Evolutionary conservation across 208 protist species (phyloP).

Genomic region (Trypanosoma lewisi): DNA sequence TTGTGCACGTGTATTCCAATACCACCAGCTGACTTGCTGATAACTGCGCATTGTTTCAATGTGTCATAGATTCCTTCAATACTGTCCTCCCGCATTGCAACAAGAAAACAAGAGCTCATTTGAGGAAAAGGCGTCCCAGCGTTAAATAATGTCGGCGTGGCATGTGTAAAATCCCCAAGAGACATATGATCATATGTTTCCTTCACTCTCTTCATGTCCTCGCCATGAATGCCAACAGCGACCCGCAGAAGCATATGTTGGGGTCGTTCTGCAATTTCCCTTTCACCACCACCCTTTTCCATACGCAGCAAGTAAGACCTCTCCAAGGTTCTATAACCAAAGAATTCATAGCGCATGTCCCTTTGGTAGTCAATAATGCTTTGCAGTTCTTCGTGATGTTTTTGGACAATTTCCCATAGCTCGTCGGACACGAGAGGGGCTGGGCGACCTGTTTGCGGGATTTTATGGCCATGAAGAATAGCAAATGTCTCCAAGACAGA

Average conservation of each 20-base stretch:
- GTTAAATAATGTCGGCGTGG: slow-evolving; percentile 99
- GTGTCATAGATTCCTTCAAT: slow-evolving; percentile 99
- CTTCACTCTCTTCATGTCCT: slow-evolving; percentile 91
- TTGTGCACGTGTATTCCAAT: slow-evolving; percentile 98
- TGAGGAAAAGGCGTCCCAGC: slow-evolving; percentile 95
- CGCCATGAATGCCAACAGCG: slow-evolving; percentile 95
- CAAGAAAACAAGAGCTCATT: slow-evolving; percentile 97
- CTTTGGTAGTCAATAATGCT: slow-evolving; percentile 92
- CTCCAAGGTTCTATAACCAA: slow-evolving; percentile 99
- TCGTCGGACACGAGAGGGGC: slow-evolving; percentile 95
- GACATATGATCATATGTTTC: slow-evolving; percentile 97
- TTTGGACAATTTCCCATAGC: slow-evolving; percentile 86
- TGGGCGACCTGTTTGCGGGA: slow-evolving; percentile 57
- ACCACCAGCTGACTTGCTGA: slow-evolving; percentile 97
- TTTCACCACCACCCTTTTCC: slow-evolving; percentile 56
- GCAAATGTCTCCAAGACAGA: slow-evolving; percentile 90
- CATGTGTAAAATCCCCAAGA: slow-evolving; percentile 96
- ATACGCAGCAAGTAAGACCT: slow-evolving; percentile 97
- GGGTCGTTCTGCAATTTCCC: slow-evolving; percentile 95
- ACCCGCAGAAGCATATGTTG: slow-evolving; percentile 99
- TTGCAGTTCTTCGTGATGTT: slow-evolving; percentile 86
- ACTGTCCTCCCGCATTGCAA: slow-evolving; percentile 98
- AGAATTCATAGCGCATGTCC: slow-evolving; percentile 98
- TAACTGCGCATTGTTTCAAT: slow-evolving; percentile 97
- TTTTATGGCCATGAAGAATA: slow-evolving; percentile 91